Percentiles rank a stretch among this genome's conserved stretches.
Evolutionary conservation across 2,329 filamentous ascomycete genomes (phyloP).

Genomic region (Epichloe brachyelytri): DNA sequence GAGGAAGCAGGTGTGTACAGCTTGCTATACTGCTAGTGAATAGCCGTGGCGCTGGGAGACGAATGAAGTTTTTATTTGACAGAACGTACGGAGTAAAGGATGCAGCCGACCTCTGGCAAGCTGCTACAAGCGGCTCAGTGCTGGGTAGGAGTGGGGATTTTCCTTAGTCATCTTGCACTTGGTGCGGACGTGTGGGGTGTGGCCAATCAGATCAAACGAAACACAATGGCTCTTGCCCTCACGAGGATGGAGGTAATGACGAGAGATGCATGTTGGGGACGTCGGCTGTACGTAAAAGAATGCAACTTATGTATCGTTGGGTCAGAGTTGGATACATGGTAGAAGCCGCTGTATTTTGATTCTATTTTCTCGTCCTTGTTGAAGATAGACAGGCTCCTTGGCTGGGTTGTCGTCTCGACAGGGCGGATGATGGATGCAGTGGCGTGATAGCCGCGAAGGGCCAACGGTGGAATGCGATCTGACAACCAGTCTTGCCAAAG

Average conservation of each 20-base stretch:
- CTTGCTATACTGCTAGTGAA: not conserved
- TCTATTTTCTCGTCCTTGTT: too few species aligned
- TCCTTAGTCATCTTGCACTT: not conserved
- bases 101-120: not conserved
- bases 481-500: too few species aligned
- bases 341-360: too few species aligned
- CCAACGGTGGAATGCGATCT: not conserved
- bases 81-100: not conserved
- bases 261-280: too few species aligned
- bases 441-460: not conserved
- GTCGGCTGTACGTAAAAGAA: not conserved
- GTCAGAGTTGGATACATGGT: too few species aligned
- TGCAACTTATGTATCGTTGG: not conserved
- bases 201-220: slow-evolving; percentile 5
- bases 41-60: not conserved
- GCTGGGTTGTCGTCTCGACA: too few species aligned
- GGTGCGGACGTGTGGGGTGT: not conserved
- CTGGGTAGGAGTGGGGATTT: not conserved
- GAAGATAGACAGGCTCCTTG: too few species aligned
- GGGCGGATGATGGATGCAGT: not conserved
- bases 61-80: not conserved
- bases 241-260: slow-evolving; percentile 1
- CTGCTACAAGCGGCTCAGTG: not conserved
- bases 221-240: slow-evolving; percentile 1
- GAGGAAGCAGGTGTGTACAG: not conserved